Evolutionary conservation across 2,329 filamentous ascomycete species (phyloP).

Genomic region (Cladosporium sphaerospermum): DNA sequence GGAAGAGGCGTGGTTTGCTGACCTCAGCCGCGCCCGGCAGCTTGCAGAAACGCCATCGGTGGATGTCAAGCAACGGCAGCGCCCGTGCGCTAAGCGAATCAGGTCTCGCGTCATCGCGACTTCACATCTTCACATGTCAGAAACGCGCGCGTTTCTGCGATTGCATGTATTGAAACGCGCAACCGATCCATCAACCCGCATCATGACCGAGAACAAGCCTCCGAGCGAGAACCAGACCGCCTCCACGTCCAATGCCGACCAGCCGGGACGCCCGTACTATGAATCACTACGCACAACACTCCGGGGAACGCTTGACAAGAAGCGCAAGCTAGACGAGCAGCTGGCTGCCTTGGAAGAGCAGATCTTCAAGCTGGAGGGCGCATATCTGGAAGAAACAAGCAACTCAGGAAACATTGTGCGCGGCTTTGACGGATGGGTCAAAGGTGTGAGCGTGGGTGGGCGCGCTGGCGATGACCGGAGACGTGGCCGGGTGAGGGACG

Average conservation of each 20-base stretch:
- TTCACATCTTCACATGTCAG: neutral
- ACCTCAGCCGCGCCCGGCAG: no score
- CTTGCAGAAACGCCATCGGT: no score
- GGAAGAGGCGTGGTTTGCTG: no score
- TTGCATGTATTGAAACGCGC: no score
- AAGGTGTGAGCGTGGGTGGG: constrained; percentile 55
- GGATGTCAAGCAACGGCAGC: no score
- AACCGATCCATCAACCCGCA: neutral
- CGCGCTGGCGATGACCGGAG: constrained; percentile 54
- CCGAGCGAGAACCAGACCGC: constrained; percentile 21
- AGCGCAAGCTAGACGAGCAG: constrained; percentile 53
- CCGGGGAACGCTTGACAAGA: constrained; percentile 60
- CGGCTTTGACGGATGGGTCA: constrained; percentile 97
- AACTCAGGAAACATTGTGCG: constrained; percentile 89
- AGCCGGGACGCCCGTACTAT: constrained; percentile 55
- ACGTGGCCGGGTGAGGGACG: constrained; percentile 56
- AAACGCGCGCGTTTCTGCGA: neutral
- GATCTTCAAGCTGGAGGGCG: constrained; percentile 75
- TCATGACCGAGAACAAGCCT: constrained; percentile 46
- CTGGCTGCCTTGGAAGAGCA: constrained; percentile 59
- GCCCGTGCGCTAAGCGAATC: no score
- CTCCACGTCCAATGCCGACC: constrained; percentile 35
- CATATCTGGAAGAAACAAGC: constrained; percentile 85
- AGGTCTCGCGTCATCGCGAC: no score
- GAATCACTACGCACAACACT: constrained; percentile 64